Evolutionary conservation across 2,329 filamentous ascomycete genomes (phyloP), one percentile per base, ranked within the genome.

Genomic region (Aspergillus awamori): DNA sequence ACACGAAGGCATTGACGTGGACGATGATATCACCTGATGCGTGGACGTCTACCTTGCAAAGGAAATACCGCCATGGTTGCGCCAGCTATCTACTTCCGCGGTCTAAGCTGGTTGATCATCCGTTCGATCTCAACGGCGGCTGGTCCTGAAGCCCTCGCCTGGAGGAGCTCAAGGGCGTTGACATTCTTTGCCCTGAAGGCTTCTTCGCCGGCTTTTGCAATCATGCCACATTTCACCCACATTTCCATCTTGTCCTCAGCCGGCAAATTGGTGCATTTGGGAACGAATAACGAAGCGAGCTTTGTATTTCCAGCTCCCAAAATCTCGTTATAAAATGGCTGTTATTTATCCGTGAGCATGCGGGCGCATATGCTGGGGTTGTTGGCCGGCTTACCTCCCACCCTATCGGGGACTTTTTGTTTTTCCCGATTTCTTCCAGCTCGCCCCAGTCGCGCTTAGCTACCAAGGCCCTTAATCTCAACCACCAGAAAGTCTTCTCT

Each of bases 141-240:
- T 36, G 83, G 85, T 56, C 87, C 86, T 5, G 87, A 89, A 15
- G 92, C 93, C 66, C 89, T 92, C 60, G 86, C 85, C 66, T 92
- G 83, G 65, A 98, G 79, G 55, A 87, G 83, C 69, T 89, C 86
- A 78, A 96, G 87, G n/a, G 88, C 81, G 68, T 88, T 89, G 53
- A 86, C 81, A 73, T 99, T 91, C 77, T 91, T 96, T 62, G 86
- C 83, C 79, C 88, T 92, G 62, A 93, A 84, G 3, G 95, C 94
- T 79, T 98, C 95, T 78, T 98, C 93, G 4, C 90, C 95, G 2
- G 95, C 95, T 78, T 92, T 93, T 28, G 90, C 85, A 48, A 92
- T 82, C 87, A 97, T 86, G 17, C 94, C 94, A 76, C 95, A 98
- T 79, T 97, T 97, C 70, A 96, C 88, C 85, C 93, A 99, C 94